Evolutionary conservation across 78 protist species (phyloP), one percentile per base, ranked within the genome.

Genomic region (Cyanophora paradoxa): DNA sequence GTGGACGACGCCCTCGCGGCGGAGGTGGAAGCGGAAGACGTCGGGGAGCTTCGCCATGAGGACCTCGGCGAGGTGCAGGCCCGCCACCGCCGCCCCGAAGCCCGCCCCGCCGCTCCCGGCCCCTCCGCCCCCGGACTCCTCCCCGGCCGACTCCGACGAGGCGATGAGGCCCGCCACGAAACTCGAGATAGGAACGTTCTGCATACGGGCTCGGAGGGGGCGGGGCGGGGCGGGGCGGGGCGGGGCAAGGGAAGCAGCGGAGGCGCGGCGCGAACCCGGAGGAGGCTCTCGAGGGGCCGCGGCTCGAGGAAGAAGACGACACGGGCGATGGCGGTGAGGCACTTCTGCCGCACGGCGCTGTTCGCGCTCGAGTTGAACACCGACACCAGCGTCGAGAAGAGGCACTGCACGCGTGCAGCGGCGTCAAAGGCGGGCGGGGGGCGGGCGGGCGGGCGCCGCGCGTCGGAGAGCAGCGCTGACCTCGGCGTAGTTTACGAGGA

Each of bases 1-100:
- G 31, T 58, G 48, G 13, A 52, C 46, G 40, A 76, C 74, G 6
- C 81, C 81, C 44, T 77, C 82, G 36, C 76, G 71, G 16, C 48
- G 41, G 48, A 68, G 59, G 34, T 24, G 20, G 3, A 11, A 8
- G 13, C 24, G 5, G 34, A 58, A 73, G 26, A 37, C 6, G 26
- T 48, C 36, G 2, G 82, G 82, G 31, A 77, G 54, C 63, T 68
- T 67, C 19, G 31, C 34, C 16, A 77, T 30, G 39, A 77, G 70
- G 33, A 46, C 33, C 40, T 67, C 68, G 4, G 74, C 73, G 16
- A 76, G 31, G 26, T 26, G 40, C n/a, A 72, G 28, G 26, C 62
- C 74, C 17, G 31, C 24, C 22, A 26, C 17, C 2, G 41, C 59
- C 22, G n/a, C n/a, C n/a, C n/a, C n/a, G n/a, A n/a, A n/a, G n/a